Evolutionary conservation across 192 early-diverging fungal genomes (phyloP).

Genomic region (Chytriomyces sp.): DNA sequence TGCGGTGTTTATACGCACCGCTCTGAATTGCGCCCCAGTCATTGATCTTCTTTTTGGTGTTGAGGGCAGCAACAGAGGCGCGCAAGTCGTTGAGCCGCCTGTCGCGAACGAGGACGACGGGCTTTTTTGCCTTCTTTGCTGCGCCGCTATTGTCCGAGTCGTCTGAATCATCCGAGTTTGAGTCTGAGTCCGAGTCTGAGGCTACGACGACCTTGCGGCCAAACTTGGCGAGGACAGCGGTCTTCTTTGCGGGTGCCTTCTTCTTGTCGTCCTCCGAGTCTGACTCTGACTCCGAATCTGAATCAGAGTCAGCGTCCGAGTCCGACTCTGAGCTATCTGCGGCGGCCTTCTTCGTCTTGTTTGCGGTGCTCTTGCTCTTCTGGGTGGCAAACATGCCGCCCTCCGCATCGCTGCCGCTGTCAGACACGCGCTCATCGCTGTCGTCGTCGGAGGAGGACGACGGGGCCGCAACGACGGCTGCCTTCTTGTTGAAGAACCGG

Average conservation of each 20-base stretch:
- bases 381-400: conserved; percentile 16
- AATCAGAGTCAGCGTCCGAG: conserved; percentile 40
- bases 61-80: conserved; percentile 60
- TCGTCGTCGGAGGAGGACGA: conserved; percentile 57
- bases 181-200: conserved; percentile 42
- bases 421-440: conserved; percentile 56
- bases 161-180: conserved; percentile 36
- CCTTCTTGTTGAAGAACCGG: conserved; percentile 19
- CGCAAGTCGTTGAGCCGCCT: conserved; percentile 88
- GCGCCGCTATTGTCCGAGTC: conserved; percentile 36
- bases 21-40: conserved; percentile 84
- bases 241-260: conserved; percentile 16
- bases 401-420: conserved; percentile 59
- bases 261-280: too few relatives aligned
- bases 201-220: conserved; percentile 29
- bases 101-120: conserved; percentile 78
- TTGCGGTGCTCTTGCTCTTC: too few relatives aligned
- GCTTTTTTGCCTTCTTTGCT: conserved; percentile 22
- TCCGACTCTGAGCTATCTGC: conserved; percentile 21
- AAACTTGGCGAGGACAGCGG: conserved; percentile 1
- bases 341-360: neutral
- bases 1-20: too few relatives aligned
- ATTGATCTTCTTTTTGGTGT: conserved; percentile 80
- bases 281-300: too few relatives aligned
- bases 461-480: neutral